Base-by-base conservation (phyloP, 495 filamentous ascomycete species). In the Chaetomidium leptoderma region DNA sequence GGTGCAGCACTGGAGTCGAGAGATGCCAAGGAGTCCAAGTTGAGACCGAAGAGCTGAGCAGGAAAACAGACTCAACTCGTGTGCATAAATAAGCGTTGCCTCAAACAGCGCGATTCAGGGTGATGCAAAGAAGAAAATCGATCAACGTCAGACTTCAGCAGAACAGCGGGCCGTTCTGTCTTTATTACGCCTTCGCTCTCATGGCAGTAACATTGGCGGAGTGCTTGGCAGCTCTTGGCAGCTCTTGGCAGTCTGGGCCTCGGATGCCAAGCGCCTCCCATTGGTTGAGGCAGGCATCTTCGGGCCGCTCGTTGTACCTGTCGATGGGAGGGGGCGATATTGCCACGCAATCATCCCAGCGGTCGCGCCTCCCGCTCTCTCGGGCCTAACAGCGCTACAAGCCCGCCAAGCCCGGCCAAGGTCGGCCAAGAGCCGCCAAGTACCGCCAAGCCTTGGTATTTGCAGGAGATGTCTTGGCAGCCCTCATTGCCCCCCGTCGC, bases 221-320 rank as follows among this genome's bases (percentile, higher is more conserved):
- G 72, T 66, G 64, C 73, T 76, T 77, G 74, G 73, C 73, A 66
- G 59, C 64, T n/a, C n/a, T n/a, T n/a, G n/a, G n/a, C n/a, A n/a
- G n/a, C 61, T 36, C 45, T 73, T 77, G 75, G 75, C 72, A 66
- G 64, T 71, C 68, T 66, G 54, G 67, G 67, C 59, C 59, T 65
- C 60, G 60, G 63, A 52, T 58, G 60, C 63, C 60, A 63, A 60
- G 62, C 29, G 11, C 24, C 26, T 32, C 26, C 62, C 48, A 71
- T 69, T 71, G 69, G 66, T 32, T 44, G n/a, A 37, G 24, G 33
- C 26, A 37, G 54, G 40, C 48, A 46, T 23, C 53, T 37, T 29
- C 61, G 50, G 59, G 53, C 65, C 57, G 67, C 39, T 26, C n/a
- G 8, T 24, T 5, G 66, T 71, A 62, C 53, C 60, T 36, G 9